Base-by-base conservation (phyloP, 2,329 filamentous ascomycete species). In the Chaetomium globosum region DNA sequence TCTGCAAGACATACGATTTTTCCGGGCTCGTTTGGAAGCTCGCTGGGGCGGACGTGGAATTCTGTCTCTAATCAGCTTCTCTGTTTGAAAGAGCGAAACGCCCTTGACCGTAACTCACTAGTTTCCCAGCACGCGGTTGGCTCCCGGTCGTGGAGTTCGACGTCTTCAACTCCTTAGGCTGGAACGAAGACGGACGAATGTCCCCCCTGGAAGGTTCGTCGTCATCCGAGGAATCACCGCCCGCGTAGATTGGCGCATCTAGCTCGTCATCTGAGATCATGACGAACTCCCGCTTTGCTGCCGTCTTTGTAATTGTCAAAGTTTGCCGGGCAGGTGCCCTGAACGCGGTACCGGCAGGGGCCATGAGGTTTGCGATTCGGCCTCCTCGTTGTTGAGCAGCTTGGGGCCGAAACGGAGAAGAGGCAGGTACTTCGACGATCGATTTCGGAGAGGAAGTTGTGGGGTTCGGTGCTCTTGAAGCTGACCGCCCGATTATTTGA, bases 341-440 rank as follows among this genome's bases (percentile, higher is more conserved):
- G 72, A 90, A 94, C 10, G 82, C 77, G 0, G 92, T 96, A 7
- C 92, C 90, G 54, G 87, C 84, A 31, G 92, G 91, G 43, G 91
- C 90, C 80, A 96, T 89, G 53, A 86, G 78, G 67, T 81, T 70
- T 33, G 69, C 71, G 30, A 80, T 61, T 33, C 68, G 71, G 21
- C 67, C 71, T 12, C 63, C 67, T 49, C 63, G 68, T 68, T 66
- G 65, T 66, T 57, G 70, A 70, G 30, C 73, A 63, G 31, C 59
- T 73, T 71, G 61, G 16, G 54, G 74, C 71, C 85, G 84, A 64
- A 88, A 83, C 1, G 93, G 93, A 0, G 94, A 97, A 3, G 93
- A 97, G n/a, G 92, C 91, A 33, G 89, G 88, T 3, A 97, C 93
- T 76, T 97, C 93, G 63, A 97, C 74, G 21, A 80, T 72, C 39